Percentiles rank a stretch among this genome's conserved stretches.
These are phyloP conservation scores for Cladosporium velox DNA, from an alignment of 2,329 filamentous ascomycete genomes.

Conservation along the genomic window DNA sequence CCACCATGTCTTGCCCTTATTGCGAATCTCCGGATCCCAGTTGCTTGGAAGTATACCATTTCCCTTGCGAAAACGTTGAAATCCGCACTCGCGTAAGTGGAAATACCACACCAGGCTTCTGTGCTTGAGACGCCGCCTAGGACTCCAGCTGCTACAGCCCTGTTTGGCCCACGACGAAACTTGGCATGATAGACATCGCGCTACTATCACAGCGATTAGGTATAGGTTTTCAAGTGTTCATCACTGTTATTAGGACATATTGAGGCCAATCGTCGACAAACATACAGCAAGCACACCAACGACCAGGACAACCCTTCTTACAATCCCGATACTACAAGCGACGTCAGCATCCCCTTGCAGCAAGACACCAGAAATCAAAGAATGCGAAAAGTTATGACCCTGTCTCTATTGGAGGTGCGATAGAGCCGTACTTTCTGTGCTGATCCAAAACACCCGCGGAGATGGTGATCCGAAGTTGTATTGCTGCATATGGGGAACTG, in stretches of 20 bases:
- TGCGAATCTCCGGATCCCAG: not conserved
- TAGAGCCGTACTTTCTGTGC: not conserved
- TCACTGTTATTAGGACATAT: not conserved
- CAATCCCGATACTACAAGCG: not conserved
- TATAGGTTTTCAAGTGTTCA: not conserved
- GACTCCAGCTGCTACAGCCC: not conserved
- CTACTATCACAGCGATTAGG: not conserved
- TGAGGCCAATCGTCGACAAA: not conserved
- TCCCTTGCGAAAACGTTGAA: not conserved
- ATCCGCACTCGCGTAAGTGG: not conserved
- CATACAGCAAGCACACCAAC: not conserved
- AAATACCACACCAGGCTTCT: not conserved
- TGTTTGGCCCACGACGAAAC: not conserved
- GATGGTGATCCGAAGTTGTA: not conserved
- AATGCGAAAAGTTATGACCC: not conserved
- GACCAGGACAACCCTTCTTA: not conserved
- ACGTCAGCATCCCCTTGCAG: not conserved
- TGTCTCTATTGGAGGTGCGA: not conserved
- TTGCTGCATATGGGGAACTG: not conserved
- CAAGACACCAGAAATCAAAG: not conserved
- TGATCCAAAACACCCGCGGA: not conserved
- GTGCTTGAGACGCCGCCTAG: not conserved
- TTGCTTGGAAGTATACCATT: not conserved
- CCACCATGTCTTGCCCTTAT: not conserved
- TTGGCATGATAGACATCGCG: not conserved